phyloP scores from a whole-genome alignment of 2,329 filamentous ascomycete species.

The Sporothrix pseudoabietina region DNA sequence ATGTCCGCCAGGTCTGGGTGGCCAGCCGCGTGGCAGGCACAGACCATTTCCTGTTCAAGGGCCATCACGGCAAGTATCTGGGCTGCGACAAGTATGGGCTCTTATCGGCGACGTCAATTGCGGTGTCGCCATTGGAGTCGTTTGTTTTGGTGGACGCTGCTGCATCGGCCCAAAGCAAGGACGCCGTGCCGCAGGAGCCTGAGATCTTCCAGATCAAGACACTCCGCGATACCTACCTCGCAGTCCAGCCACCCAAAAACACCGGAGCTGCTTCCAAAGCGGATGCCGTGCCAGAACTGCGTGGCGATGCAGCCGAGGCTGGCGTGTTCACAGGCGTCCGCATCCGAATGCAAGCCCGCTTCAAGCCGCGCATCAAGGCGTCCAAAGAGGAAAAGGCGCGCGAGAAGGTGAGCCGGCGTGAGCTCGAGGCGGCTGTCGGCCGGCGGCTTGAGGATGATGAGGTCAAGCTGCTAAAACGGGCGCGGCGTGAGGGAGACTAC shows the following conservation, averaged over 20 bases:
- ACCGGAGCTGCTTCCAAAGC: slow-evolving; percentile 41
- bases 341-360: slow-evolving; percentile 91
- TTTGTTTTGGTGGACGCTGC: slow-evolving; percentile 68
- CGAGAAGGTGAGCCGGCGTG: slow-evolving; percentile 82
- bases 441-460: slow-evolving; percentile 80
- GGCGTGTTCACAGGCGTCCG: slow-evolving; percentile 72
- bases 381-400: slow-evolving; percentile 80
- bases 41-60: slow-evolving; percentile 82
- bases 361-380: slow-evolving; percentile 81
- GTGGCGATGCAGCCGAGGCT: slow-evolving; percentile 71
- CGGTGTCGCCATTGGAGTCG: slow-evolving; percentile 80
- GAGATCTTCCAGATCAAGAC: slow-evolving; percentile 77
- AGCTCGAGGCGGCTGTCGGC: slow-evolving; percentile 80
- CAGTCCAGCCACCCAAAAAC: slow-evolving; percentile 55
- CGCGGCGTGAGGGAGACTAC: slow-evolving; percentile 83
- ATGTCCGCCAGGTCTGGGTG: slow-evolving; percentile 94
- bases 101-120: slow-evolving; percentile 74
- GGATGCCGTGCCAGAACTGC: slow-evolving; percentile 62
- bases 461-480: slow-evolving; percentile 78
- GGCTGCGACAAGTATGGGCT: slow-evolving; percentile 82
- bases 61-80: slow-evolving; percentile 85
- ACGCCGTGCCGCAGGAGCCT: slow-evolving; percentile 41
- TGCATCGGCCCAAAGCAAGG: slow-evolving; percentile 41
- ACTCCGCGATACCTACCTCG: slow-evolving; percentile 69
- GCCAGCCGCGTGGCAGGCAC: slow-evolving; percentile 81